Evolutionary conservation across 2,329 filamentous ascomycete genomes (phyloP), one percentile per base, ranked within the genome.

Genomic region (Venturia carpophila): DNA sequence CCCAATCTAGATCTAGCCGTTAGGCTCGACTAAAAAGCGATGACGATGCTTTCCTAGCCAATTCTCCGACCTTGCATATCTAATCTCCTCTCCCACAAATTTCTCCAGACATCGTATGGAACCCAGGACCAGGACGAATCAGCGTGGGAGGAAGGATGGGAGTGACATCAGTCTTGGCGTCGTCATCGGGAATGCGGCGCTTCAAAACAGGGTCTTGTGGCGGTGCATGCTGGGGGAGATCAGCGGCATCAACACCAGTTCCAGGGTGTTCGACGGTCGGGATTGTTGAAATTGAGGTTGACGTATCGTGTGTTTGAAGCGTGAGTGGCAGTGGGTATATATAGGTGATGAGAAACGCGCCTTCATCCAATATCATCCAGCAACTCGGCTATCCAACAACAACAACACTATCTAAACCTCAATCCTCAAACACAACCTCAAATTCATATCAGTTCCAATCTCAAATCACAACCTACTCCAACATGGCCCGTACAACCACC

Each of bases 401-500:
- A 19, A 56, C 19, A 19, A 58, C 15, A 58, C 52, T 19, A 3
- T 21, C 15, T 24, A 24, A 21, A 55, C 5, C 24, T 15, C 7
- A 2, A 60, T 37, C 34, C 15, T 42, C 56, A 60, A n/a, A 24
- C 30, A n/a, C 30, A 39, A 7, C 34, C 5, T 39, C 34, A n/a
- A n/a, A n/a, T n/a, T n/a, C n/a, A n/a, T n/a, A n/a, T n/a, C n/a
- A n/a, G n/a, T 21, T 5, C 15, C n/a, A 34, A 3, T 10, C 34
- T 13, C 5, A 41, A 39, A 39, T 11, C 10, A 60, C 6, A 41
- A 9, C 27, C 71, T 52, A 69, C 69, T 19, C 64, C 63, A 17
- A 65, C 47, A 62, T 45, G 56, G 41, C 42, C 21, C 62, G 62
- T 24, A 61, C 60, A 61, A 63, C 62, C 24, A 52, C 42, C 43